These are phyloP conservation scores for Leishmania lainsoni DNA, from an alignment of 208 protist genomes.

Conservation along the genomic window DNA sequence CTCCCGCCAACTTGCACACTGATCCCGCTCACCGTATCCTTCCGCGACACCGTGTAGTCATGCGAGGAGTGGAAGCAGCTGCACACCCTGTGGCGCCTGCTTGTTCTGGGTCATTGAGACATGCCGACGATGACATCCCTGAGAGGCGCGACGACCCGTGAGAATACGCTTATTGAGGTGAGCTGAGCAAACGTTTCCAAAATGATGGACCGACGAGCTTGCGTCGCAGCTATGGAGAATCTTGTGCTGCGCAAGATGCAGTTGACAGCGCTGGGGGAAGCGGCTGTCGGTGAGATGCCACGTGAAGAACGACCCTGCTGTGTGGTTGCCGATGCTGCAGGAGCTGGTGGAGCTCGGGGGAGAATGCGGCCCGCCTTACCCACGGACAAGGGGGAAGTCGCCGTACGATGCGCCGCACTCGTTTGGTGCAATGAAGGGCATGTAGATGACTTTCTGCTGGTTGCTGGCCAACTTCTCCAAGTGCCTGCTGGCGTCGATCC, in stretches of 20 bases:
- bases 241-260: background rate
- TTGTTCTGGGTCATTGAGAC: background rate
- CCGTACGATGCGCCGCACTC: constrained; percentile 52
- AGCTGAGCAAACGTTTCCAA: background rate
- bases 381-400: background rate
- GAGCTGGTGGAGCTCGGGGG: background rate
- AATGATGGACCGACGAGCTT: background rate
- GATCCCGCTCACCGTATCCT: background rate
- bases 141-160: background rate
- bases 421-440: constrained; percentile 78
- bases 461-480: constrained; percentile 39
- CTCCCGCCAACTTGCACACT: background rate
- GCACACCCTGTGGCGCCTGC: background rate
- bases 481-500: constrained; percentile 51
- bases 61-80: background rate
- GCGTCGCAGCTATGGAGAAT: constrained; percentile 7
- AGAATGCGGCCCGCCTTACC: too few relatives aligned
- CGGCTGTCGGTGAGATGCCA: constrained; percentile 2
- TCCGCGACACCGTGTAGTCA: background rate
- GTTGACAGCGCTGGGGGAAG: background rate
- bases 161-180: background rate
- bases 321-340: constrained; percentile 11
- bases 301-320: background rate
- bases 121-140: background rate
- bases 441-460: constrained; percentile 82